A percentile compares a stretch with the other conserved stretches of the same genome.
These are phyloP conservation scores for Geotrichum ghanense DNA, from an alignment of 805 yeast species.

Conservation along the genomic window DNA sequence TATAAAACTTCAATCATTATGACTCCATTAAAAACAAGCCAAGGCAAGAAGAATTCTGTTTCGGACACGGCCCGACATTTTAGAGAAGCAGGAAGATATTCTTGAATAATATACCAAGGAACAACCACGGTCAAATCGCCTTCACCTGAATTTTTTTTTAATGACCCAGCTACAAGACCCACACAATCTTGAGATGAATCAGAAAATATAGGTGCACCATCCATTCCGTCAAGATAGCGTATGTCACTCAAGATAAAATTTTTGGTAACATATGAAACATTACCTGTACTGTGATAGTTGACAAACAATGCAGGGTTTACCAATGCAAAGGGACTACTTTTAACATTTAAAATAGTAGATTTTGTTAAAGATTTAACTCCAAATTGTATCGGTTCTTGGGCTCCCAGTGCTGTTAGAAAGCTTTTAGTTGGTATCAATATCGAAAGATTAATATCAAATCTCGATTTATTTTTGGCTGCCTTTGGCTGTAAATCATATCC, in stretches of 20 bases:
- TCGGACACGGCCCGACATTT: neutral
- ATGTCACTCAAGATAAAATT: slow-evolving; percentile 18
- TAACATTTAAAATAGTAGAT: slow-evolving; percentile 8
- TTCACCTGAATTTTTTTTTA: slow-evolving; percentile 21
- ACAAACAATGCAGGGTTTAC: slow-evolving; percentile 25
- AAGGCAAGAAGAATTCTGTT: neutral
- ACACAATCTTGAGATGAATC: slow-evolving; percentile 6
- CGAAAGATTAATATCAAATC: neutral
- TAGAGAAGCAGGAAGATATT: neutral
- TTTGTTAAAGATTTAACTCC: slow-evolving; percentile 4
- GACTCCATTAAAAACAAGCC: slow-evolving; percentile 6
- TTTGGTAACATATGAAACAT: slow-evolving; percentile 13
- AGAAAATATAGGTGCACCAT: slow-evolving; percentile 21
- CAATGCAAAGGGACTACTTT: slow-evolving; percentile 25
- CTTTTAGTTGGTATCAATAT: neutral
- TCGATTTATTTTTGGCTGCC: neutral
- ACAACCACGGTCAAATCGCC: slow-evolving; percentile 22
- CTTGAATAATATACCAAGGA: slow-evolving; percentile 11
- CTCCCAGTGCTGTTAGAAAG: neutral
- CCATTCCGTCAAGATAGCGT: slow-evolving; percentile 27
- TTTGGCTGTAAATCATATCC: neutral
- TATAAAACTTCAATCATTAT: slow-evolving; percentile 9
- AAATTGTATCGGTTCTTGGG: slow-evolving; percentile 1
- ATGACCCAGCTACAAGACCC: slow-evolving; percentile 22
- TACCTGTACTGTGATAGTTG: slow-evolving; percentile 21